These are phyloP conservation scores for Curvularia spicifera DNA, from an alignment of 2,329 filamentous ascomycete species.

Conservation along the genomic window DNA sequence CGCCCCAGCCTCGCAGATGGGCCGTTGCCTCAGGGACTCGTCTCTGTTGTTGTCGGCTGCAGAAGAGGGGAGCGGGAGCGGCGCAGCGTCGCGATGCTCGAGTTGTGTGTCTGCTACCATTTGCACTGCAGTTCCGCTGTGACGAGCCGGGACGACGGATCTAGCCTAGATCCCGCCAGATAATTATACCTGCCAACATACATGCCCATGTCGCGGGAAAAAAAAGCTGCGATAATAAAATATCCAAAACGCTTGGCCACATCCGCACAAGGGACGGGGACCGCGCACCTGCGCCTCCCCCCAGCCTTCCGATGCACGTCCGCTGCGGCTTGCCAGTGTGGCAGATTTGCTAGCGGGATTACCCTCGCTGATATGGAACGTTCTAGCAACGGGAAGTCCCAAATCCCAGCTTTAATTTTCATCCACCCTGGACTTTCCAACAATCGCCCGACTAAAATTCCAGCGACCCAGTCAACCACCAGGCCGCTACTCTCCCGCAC, in stretches of 20 bases:
- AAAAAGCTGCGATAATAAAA: not conserved
- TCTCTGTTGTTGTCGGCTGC: not conserved
- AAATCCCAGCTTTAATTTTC: slow-evolving; percentile 33
- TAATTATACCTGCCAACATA: not conserved
- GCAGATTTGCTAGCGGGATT: slow-evolving; percentile 25
- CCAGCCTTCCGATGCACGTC: slow-evolving; percentile 34
- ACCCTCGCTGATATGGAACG: slow-evolving; percentile 36
- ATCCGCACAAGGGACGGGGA: slow-evolving; percentile 1
- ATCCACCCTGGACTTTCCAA: slow-evolving; percentile 37
- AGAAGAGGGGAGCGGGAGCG: not conserved
- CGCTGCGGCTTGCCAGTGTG: slow-evolving; percentile 28
- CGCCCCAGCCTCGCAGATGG: slow-evolving; percentile 38
- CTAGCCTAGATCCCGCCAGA: not conserved
- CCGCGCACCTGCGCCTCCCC: slow-evolving; percentile 13
- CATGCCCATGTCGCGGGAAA: not conserved
- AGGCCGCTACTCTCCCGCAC: slow-evolving; percentile 26
- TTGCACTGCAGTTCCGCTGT: not conserved
- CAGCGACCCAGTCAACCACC: slow-evolving; percentile 36
- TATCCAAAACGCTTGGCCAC: not conserved
- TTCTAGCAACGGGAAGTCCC: slow-evolving; percentile 41
- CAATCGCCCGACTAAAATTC: slow-evolving; percentile 38
- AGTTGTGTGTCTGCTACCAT: no score
- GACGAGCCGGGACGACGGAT: not conserved
- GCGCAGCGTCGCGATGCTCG: no score
- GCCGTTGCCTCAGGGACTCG: slow-evolving; percentile 8